Evolutionary conservation across 192 early-diverging fungal species (phyloP).

Genomic region (Coemansia javaensis): DNA sequence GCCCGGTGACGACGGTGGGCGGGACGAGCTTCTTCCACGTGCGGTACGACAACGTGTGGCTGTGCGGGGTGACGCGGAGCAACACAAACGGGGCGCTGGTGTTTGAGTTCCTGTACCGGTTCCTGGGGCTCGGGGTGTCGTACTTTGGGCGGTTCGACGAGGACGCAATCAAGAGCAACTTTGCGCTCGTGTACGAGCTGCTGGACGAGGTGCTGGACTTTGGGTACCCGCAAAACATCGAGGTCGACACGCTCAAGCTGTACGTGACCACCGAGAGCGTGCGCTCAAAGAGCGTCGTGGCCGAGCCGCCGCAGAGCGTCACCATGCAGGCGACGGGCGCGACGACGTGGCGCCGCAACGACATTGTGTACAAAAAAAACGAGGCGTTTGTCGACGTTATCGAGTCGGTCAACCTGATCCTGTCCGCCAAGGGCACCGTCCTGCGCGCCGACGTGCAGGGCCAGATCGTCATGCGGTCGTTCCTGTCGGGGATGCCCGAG

Average conservation of each 20-base stretch:
- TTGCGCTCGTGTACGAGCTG: slow-evolving; percentile 82
- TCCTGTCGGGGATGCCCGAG: slow-evolving; percentile 95
- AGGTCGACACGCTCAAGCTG: slow-evolving; percentile 76
- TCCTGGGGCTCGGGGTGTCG: slow-evolving; percentile 64
- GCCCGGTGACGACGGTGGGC: slow-evolving; percentile 84
- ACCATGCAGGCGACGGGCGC: slow-evolving; percentile 96
- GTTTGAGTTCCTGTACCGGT: slow-evolving; percentile 73
- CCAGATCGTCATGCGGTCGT: slow-evolving; percentile 89
- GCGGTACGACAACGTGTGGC: slow-evolving; percentile 92
- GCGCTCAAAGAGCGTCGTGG: slow-evolving; percentile 56
- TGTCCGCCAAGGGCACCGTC: slow-evolving; percentile 83
- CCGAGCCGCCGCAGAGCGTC: slow-evolving; percentile 64
- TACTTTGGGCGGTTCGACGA: slow-evolving; percentile 85
- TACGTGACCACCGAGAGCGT: slow-evolving; percentile 86
- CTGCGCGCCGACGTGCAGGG: slow-evolving; percentile 86
- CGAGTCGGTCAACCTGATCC: slow-evolving; percentile 89
- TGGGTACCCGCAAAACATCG: slow-evolving; percentile 84
- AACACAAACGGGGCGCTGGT: slow-evolving; percentile 77
- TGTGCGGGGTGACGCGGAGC: slow-evolving; percentile 75
- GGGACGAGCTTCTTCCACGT: slow-evolving; percentile 94
- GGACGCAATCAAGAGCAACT: slow-evolving; percentile 79
- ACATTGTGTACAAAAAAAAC: slow-evolving; percentile 96
- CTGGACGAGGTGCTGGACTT: slow-evolving; percentile 84
- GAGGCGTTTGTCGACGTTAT: slow-evolving; percentile 99
- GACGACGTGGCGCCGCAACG: slow-evolving; percentile 86